Evolutionary conservation across 805 yeast species (phyloP).

Genomic region (Torulaspora franciscae): DNA sequence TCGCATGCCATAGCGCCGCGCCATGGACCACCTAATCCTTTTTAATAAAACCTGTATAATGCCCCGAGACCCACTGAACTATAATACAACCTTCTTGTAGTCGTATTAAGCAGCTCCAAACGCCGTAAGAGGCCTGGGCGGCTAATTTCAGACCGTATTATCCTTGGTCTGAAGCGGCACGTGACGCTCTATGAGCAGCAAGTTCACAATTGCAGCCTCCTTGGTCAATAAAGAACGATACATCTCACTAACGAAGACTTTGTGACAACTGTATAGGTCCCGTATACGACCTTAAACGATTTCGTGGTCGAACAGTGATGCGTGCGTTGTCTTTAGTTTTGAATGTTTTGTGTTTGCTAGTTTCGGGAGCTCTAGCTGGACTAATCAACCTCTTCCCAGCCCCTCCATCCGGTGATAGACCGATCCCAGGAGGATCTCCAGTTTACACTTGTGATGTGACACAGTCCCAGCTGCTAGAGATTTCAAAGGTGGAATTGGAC

Average conservation of each 20-base stretch:
- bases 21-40: neutral
- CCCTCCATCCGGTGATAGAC: constrained; percentile 38
- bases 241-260: neutral
- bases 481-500: constrained; percentile 52
- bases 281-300: neutral
- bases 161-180: neutral
- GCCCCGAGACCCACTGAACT: neutral
- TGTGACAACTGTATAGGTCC: neutral
- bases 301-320: neutral
- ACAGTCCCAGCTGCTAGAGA: constrained; percentile 56
- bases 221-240: neutral
- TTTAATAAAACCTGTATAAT: neutral
- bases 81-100: neutral
- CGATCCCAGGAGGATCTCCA: constrained; percentile 91
- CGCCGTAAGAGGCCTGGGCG: neutral
- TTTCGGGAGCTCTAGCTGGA: constrained; percentile 9
- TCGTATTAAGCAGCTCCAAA: neutral
- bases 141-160: neutral
- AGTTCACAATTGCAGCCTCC: neutral
- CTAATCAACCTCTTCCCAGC: constrained; percentile 18
- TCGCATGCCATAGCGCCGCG: constrained; percentile 1
- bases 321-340: constrained; percentile 1
- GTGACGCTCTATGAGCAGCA: neutral
- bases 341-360: constrained; percentile 6
- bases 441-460: constrained; percentile 67